A percentile compares a stretch with the other conserved stretches of the same genome.
These are phyloP conservation scores for Vanrija humicola DNA, from an alignment of 1,284 basidiomycete genomes.

Conservation along the genomic window DNA sequence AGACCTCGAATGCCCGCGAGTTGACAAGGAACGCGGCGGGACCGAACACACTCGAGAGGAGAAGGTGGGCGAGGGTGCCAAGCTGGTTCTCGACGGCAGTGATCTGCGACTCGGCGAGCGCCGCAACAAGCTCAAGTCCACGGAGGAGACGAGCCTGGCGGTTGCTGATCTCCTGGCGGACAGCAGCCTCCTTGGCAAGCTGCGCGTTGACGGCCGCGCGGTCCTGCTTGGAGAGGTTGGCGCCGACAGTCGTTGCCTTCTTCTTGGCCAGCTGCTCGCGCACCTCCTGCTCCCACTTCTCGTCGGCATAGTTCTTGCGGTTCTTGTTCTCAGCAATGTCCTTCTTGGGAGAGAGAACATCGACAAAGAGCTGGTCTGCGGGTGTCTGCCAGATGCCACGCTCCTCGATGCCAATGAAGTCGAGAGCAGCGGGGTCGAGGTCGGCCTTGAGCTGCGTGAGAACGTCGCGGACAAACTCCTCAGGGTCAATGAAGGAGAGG, in stretches of 20 bases:
- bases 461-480: constrained; percentile 63
- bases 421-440: constrained; percentile 59
- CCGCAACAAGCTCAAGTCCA: constrained; percentile 64
- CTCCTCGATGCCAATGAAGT: constrained; percentile 66
- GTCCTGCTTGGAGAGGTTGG: constrained; percentile 73
- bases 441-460: constrained; percentile 63
- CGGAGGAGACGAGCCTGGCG: constrained; percentile 60
- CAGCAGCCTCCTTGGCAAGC: constrained; percentile 67
- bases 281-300: constrained; percentile 91
- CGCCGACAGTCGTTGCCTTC: constrained; percentile 52
- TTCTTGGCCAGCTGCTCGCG: constrained; percentile 76
- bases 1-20: constrained; percentile 63
- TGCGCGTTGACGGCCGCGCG: constrained; percentile 73
- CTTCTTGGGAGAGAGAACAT: constrained; percentile 66
- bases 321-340: constrained; percentile 59
- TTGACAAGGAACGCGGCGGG: constrained; percentile 62
- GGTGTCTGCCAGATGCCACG: constrained; percentile 80
- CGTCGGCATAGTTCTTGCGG: constrained; percentile 79
- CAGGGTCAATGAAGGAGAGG: constrained; percentile 71
- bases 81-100: constrained; percentile 60
- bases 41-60: constrained; percentile 64
- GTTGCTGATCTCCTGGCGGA: constrained; percentile 59
- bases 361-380: constrained; percentile 69
- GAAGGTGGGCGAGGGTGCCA: constrained; percentile 57
- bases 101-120: constrained; percentile 60